Evolutionary conservation across 345 rosid genomes (phyloP), one percentile per base, ranked within the genome.

Genomic region (Geranium rotundifolium): DNA sequence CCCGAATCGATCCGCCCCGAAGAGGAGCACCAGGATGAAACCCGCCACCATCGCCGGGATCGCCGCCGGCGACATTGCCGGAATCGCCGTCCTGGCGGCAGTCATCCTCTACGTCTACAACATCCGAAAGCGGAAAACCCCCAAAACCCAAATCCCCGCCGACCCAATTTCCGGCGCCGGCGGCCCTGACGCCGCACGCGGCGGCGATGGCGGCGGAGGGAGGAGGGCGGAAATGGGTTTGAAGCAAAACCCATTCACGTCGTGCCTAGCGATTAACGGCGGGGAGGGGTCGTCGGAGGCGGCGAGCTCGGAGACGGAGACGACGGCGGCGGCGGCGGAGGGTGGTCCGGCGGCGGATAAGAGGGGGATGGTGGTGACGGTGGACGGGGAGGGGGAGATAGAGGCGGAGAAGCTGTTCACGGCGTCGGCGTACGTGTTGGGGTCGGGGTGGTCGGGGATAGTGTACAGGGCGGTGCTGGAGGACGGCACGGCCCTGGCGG

Each of bases 391-490:
- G 65, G 87, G 84, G 10, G 74, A 73, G 69, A 67, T 92, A 19
- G 95, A 92, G 69, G 56, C 81, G 56, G 98, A 92, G 55, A 85
- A 84, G 1, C 62, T 92, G 61, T 65, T 92, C 31, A 83, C 84
- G 75, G 87, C 99, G 2, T 85, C 99, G 1, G 99, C 99, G 4
- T 92, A 85, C 64, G 65, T 87, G 19, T 50, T 92, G 58, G 91
- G 99, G 34, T 69, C 86, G 7, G 83, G 75, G 19, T 84, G 87
- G 15, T 63, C 71, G 4, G 79, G 86, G 70, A 89, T 92, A 2
- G 87, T 92, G 62, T 92, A 87, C 80, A 92, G 85, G 67, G 97
- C 96, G 14, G 95, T 89, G 69, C 73, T 92, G 1, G 85, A 64
- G 39, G 75, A 83, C 69, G 95, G 96, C 18, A 72, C 77, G 15